Base-by-base conservation (phyloP, 1,139 yeast genomes). In the Candida smagusa region DNA sequence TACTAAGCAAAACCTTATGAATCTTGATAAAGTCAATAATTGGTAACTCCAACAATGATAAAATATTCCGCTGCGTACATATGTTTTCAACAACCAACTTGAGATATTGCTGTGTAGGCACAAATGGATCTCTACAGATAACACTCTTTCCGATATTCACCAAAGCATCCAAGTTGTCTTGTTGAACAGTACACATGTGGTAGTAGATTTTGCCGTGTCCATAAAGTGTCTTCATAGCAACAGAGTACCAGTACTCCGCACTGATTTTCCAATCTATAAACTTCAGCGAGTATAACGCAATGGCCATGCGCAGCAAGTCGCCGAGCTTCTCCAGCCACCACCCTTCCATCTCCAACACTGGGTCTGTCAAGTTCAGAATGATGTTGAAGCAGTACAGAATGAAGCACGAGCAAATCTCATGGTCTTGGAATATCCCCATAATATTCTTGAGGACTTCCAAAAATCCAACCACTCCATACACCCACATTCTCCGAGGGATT, bases 321-420 rank as follows among this genome's bases (percentile, higher is more conserved):
- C 92, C 94, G 34, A 84, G 61, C 55, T 84, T 81, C 56, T 84
- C 92, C 43, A 74, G 72, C 74, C 88, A 77, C 90, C 90, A 84
- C 6, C 87, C 86, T 56, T 79, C 79, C 73, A 75, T 73, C 43
- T 74, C 79, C 37, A 74, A 56, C 4, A 66, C 65, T 0, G 67
- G 80, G 59, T 61, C 77, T 5, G 82, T 77, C 35, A 77, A 60
- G 50, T 72, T 77, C 8, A 77, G 66, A 21, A 76, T 65, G 50
- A 77, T 74, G 40, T 71, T 72, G 43, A 77, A 76, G 46, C 76
- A 70, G 52, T 69, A 65, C n/a, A 73, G 63, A 33, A 71, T 71
- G 44, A 70, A 71, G 41, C 76, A 70, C 56, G 61, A 64, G 44
- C 74, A 71, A 12, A 71, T 70, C 43, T 71, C 76, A 49, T 71